A percentile compares a stretch with the other conserved stretches of the same genome.
These are phyloP conservation scores for Metarhizium humberi DNA, from an alignment of 2,329 filamentous ascomycete genomes.

Conservation along the genomic window DNA sequence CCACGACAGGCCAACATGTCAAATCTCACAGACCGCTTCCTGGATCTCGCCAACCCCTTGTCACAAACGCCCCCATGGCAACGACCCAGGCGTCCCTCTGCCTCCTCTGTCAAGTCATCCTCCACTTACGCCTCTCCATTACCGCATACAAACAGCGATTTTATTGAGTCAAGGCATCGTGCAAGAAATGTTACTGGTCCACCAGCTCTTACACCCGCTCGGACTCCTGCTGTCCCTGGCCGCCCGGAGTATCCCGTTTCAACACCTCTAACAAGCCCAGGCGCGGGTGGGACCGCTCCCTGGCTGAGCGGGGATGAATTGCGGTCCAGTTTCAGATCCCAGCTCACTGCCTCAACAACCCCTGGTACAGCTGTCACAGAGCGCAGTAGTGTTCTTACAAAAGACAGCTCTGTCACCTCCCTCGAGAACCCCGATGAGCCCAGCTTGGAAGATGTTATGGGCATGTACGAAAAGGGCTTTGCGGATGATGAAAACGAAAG, in stretches of 20 bases:
- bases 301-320: conserved; percentile 43
- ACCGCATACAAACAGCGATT: conserved; percentile 30
- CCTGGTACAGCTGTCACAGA: conserved; percentile 63
- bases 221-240: conserved; percentile 16
- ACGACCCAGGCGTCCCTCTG: conserved; percentile 35
- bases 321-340: conserved; percentile 47
- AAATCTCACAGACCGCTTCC: conserved; percentile 20
- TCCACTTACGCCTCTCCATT: conserved; percentile 36
- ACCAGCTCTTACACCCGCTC: conserved; percentile 15
- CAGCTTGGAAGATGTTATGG: conserved; percentile 60
- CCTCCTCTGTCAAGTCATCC: conserved; percentile 37
- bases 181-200: conserved; percentile 18
- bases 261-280: conserved; percentile 18
- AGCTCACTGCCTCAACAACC: conserved; percentile 42
- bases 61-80: conserved; percentile 28
- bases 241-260: conserved; percentile 29
- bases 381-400: conserved; percentile 72
- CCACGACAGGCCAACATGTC: conserved; percentile 15
- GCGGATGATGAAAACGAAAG: conserved; percentile 30
- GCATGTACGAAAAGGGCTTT: conserved; percentile 59
- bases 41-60: conserved; percentile 16
- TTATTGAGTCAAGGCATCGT: conserved; percentile 23
- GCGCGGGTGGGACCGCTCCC: conserved; percentile 27
- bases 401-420: conserved; percentile 65
- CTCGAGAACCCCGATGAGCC: conserved; percentile 45